Percentiles rank a stretch among this genome's conserved stretches.
These are phyloP conservation scores for Phyllosticta ampelicida DNA, from an alignment of 2,329 filamentous ascomycete genomes.

Conservation along the genomic window DNA sequence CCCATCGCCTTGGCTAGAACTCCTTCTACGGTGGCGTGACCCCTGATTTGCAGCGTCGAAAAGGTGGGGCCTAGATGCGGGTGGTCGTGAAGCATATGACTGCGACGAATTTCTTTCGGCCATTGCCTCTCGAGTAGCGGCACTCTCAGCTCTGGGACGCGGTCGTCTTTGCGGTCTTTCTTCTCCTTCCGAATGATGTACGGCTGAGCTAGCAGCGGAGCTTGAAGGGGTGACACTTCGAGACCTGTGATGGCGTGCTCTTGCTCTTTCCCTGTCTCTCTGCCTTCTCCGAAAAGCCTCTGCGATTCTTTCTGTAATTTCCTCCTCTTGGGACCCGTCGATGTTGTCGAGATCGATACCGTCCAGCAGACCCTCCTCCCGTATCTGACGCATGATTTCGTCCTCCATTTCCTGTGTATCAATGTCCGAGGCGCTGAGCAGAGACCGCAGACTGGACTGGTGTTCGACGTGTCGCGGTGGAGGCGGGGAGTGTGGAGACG, in stretches of 20 bases:
- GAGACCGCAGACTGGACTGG: constrained; percentile 74
- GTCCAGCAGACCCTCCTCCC: constrained; percentile 77
- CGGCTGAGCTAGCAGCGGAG: neutral
- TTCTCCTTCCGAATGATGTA: constrained; percentile 17
- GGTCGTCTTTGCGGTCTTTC: constrained; percentile 21
- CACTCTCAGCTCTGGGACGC: constrained; percentile 26
- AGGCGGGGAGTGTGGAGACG: neutral
- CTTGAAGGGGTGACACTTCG: constrained; percentile 22
- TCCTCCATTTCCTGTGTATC: constrained; percentile 71
- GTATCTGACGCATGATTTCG: constrained; percentile 80
- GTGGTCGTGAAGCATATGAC: constrained; percentile 22
- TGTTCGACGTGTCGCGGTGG: constrained; percentile 61
- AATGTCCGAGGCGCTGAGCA: constrained; percentile 70
- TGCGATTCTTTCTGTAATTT: constrained; percentile 81
- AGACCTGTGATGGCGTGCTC: constrained; percentile 31
- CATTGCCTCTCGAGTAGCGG: constrained; percentile 14
- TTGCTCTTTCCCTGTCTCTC: constrained; percentile 41
- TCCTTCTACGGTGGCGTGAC: constrained; percentile 29
- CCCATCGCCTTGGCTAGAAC: constrained; percentile 38
- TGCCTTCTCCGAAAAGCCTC: constrained; percentile 76
- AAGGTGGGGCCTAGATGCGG: constrained; percentile 37
- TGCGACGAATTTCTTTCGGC: neutral
- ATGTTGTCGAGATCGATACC: constrained; percentile 83
- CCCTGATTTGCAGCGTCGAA: constrained; percentile 31
- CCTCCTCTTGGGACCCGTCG: constrained; percentile 73